phyloP scores from a whole-genome alignment of 2,329 filamentous ascomycete genomes.

The Purpureocillium lavendulum region DNA sequence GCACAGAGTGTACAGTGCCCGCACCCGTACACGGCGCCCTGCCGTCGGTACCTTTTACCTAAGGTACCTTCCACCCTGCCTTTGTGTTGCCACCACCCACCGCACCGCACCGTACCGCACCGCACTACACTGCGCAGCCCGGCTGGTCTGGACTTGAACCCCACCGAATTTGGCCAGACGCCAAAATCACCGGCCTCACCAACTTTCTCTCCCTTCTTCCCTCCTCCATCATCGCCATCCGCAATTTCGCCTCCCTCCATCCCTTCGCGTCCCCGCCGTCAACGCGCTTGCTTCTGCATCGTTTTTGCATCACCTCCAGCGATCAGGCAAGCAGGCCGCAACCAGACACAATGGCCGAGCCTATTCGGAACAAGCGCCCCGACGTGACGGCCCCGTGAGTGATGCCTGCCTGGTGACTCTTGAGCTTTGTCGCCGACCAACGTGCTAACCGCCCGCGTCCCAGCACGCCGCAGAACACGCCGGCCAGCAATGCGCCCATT shows the following conservation, averaged over 20 bases:
- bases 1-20: too few relatives aligned
- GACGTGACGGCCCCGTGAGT: constrained; percentile 53
- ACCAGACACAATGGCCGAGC: constrained; percentile 48
- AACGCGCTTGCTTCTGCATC: constrained; percentile 14
- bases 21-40: too few relatives aligned
- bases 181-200: constrained; percentile 23
- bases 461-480: constrained; percentile 99
- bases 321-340: constrained; percentile 21
- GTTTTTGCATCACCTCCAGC: constrained; percentile 11
- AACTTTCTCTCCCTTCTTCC: constrained; percentile 22
- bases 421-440: too few relatives aligned
- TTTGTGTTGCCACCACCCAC: constrained; percentile 7
- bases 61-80: too few relatives aligned
- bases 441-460: too few relatives aligned
- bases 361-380: constrained; percentile 55
- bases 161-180: constrained; percentile 31
- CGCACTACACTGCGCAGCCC: background rate
- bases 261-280: constrained; percentile 17
- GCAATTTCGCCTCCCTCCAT: constrained; percentile 15
- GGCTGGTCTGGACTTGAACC: constrained; percentile 21
- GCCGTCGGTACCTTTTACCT: too few relatives aligned
- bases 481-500: constrained; percentile 90
- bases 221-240: constrained; percentile 17
- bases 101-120: too few relatives aligned
- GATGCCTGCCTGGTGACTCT: background rate